Base-by-base conservation (phyloP, 345 rosid genomes). In the Brassica nigra region DNA sequence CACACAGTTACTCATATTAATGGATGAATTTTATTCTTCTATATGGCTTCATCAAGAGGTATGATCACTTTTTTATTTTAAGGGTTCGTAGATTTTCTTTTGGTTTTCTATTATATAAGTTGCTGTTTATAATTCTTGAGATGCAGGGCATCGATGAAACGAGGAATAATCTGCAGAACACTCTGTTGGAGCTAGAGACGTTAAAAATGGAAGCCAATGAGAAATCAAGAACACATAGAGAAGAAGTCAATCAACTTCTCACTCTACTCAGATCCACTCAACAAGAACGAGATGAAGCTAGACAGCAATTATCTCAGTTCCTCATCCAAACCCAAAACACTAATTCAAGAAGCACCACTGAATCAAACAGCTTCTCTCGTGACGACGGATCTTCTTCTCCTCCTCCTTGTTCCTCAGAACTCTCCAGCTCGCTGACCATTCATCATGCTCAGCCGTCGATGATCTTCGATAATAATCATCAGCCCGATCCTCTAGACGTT, bases 271-370 rank as follows among this genome's bases (percentile, higher is more conserved):
- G 89, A 62, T 3, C 73, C 33, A 90, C 94, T 42, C 83, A 78
- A 76, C 87, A 85, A 69, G 94, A 95, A 85, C 88, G 99, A 76
- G 96, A 95, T 47, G 97, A 88, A 63, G 95, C 97, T n/a, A 86
- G 77, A 78, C 82, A 79, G 14, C 88, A 88, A 6, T 67, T 90
- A 72, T 89, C 89, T 12, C 87, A 84, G 9, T 37, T 90, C 20
- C 75, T 86, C 5, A 71, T 80, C 81, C 69, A 79, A 59, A 23
- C 63, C 10, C 57, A 59, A 70, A 75, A 37, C 55, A 30, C 68
- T 29, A 86, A 88, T 7, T 91, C 87, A 29, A 90, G 90, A 33
- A 90, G 88, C 84, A 80, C 87, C 34, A 91, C 96, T 0, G 97
- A 90, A 68, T 93, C 99, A 10, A 88, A 75, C 80, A 88, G 92